Percentiles rank a stretch among this genome's conserved stretches.
These are phyloP conservation scores for Myriosclerotinia duriaeana DNA, from an alignment of 2,329 filamentous ascomycete species.

Conservation along the genomic window DNA sequence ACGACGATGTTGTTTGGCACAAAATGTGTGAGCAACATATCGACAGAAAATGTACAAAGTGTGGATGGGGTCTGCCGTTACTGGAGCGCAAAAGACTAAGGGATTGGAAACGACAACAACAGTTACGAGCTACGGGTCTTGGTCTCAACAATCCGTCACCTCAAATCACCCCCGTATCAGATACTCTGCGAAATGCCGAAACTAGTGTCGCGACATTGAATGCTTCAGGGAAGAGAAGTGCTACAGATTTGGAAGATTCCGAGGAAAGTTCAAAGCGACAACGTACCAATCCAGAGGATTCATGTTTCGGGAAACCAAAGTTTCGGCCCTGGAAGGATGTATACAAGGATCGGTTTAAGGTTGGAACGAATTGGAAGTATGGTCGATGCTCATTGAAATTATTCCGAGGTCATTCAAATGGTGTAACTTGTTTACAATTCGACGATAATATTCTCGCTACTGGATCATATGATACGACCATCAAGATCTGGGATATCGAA, in stretches of 20 bases:
- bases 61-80: conserved; percentile 89
- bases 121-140: conserved; percentile 63
- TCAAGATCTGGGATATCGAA: conserved; percentile 95
- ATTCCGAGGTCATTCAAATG: conserved; percentile 85
- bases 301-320: conserved; percentile 45
- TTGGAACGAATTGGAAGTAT: conserved; percentile 97
- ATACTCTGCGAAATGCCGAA: conserved; percentile 34
- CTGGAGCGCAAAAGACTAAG: conserved; percentile 84
- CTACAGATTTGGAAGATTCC: conserved; percentile 27
- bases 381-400: conserved; percentile 81
- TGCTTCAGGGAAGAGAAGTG: conserved; percentile 34
- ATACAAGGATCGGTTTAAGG: conserved; percentile 91
- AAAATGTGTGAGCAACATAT: conserved; percentile 98
- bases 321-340: conserved; percentile 91
- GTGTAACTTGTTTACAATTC: conserved; percentile 67
- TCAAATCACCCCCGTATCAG: conserved; percentile 49
- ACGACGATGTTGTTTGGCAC: conserved; percentile 97
- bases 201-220: conserved; percentile 26
- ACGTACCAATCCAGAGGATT: conserved; percentile 31
- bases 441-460: conserved; percentile 90
- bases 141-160: conserved; percentile 56
- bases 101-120: conserved; percentile 75
- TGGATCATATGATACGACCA: conserved; percentile 90
- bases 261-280: conserved; percentile 33
- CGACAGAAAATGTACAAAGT: conserved; percentile 89